phyloP scores from a whole-genome alignment of 345 rosid species.

The Geranium rotundifolium region DNA sequence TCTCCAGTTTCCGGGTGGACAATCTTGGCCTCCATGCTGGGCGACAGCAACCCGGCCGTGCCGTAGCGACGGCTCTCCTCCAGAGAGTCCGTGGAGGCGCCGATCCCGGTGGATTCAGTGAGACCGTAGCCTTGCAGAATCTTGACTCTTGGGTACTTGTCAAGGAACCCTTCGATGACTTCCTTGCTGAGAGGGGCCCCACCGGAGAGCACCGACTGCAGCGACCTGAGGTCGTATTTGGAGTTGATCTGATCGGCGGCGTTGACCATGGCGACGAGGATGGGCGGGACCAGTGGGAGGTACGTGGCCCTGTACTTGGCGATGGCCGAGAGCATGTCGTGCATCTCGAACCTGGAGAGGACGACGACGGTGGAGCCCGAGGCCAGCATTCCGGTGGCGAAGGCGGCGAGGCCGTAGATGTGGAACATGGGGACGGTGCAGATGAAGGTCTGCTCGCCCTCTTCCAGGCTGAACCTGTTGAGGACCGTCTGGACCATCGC shows the following conservation, averaged over 20 bases:
- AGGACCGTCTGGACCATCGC: constrained; percentile 42
- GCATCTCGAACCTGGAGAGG: constrained; percentile 60
- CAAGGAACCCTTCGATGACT: constrained; percentile 49
- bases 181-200: constrained; percentile 84
- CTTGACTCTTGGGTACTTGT: constrained; percentile 38
- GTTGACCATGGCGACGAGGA: constrained; percentile 46
- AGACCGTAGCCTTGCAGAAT: constrained; percentile 66
- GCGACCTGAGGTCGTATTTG: constrained; percentile 52
- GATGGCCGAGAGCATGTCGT: constrained; percentile 54
- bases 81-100: constrained; percentile 42
- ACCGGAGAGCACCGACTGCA: constrained; percentile 40
- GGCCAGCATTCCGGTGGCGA: constrained; percentile 53
- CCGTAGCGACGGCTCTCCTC: constrained; percentile 76
- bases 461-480: constrained; percentile 19
- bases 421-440: constrained; percentile 95
- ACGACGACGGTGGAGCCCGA: constrained; percentile 57
- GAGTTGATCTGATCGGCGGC: constrained; percentile 35
- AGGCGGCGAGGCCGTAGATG: constrained; percentile 61
- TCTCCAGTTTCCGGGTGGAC: constrained; percentile 56
- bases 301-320: constrained; percentile 40
- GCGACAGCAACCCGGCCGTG: constrained; percentile 52
- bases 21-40: constrained; percentile 56
- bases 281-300: constrained; percentile 57
- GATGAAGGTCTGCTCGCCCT: constrained; percentile 36
- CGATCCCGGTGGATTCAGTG: constrained; percentile 65